Base-by-base conservation (phyloP, 2,329 filamentous ascomycete genomes). In the Grosmannia serpens region DNA sequence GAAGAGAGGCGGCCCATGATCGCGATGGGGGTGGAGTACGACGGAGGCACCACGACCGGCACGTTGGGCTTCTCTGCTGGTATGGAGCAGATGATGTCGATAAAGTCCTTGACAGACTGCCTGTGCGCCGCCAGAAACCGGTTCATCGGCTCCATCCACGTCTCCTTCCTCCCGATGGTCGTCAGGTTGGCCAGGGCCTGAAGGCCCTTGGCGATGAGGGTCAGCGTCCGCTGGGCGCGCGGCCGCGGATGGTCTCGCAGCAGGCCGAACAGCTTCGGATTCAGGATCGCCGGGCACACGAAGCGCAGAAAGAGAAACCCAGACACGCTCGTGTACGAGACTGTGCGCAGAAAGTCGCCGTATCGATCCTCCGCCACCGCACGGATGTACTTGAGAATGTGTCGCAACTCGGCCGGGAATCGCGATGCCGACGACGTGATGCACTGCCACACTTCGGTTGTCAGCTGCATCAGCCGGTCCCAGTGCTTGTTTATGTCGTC, bases 61-160 rank as follows among this genome's bases (percentile, higher is more conserved):
- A 51, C 27, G 51, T 79, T 75, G n/a, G 77, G 79, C 54, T 83
- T 80, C 53, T 91, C 86, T 3, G 86, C 82, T 1, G 89, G 86
- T 57, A 96, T 89, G 10, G 86, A 83, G 74, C 92, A 96, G 53
- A 96, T 83, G 33, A 84, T 79, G 68, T 97, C 91, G 61, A 96
- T 87, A 65, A 91, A 96, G 53, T 86, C 81, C 69, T 91, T 95
- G 71, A 96, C 90, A 46, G 88, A 82, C 65, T 86, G 80, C 24
- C 91, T 83, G 67, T 95, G 86, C 1, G 83, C 77, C 10, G 78
- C 80, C 44, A 97, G 75, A 66, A 96, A 96, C 50, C 82, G 82
- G 68, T 96, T 97, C 92, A 97, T 97, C 0, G 91, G 91, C 73
- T 96, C 91, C 91, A 97, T 96, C 90, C 91, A 97, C n/a, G 87